Base-by-base conservation (phyloP, 2,329 filamentous ascomycete genomes). In the Fusarium liriodendri region DNA sequence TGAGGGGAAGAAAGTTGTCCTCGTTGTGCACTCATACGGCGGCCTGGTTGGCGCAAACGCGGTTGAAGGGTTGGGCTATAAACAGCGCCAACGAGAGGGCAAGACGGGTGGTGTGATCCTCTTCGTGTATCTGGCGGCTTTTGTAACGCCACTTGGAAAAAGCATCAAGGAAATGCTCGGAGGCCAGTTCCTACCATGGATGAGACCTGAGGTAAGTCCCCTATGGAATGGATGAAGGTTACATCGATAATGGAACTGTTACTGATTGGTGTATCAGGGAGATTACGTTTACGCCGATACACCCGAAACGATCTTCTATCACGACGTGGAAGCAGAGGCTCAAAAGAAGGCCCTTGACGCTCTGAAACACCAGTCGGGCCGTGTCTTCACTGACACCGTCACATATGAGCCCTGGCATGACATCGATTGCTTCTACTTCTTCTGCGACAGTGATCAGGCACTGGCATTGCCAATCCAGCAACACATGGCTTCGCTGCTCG, bases 21-120 rank as follows among this genome's bases (percentile, higher is more conserved):
- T 87, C 3, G 73, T 84, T 6, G 79, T 81, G 6, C 85, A 87
- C 70, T 86, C 83, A 3, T 86, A 85, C 77, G 82, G 83, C n/a
- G 85, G 85, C 16, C 76, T 84, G 1, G 78, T 85, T 2, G 82
- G 80, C 9, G 78, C 79, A 32, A 82, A 82, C 54, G 85, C 83
- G 0, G 74, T 86, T 10, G 71, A 77, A 14, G 82, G 82, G 0
- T 75, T 83, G 1, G 79, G 81, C 3, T 80, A 83, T 57, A 78
- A 77, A 38, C 73, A 82, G 22, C 79, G 84, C 10, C 69, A 75
- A 32, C 70, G 67, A 0, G 73, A 75, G 2, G 84, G 82, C 2
- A 70, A 81, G 58, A 64, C 77, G 6, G 85, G 85, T 0, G 84
- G 85, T 8, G 81, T 86, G 0, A 72, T 81, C 7, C 79, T 79